phyloP scores from a whole-genome alignment of 768 basidiomycete species.

The Daedaleopsis nitida region DNA sequence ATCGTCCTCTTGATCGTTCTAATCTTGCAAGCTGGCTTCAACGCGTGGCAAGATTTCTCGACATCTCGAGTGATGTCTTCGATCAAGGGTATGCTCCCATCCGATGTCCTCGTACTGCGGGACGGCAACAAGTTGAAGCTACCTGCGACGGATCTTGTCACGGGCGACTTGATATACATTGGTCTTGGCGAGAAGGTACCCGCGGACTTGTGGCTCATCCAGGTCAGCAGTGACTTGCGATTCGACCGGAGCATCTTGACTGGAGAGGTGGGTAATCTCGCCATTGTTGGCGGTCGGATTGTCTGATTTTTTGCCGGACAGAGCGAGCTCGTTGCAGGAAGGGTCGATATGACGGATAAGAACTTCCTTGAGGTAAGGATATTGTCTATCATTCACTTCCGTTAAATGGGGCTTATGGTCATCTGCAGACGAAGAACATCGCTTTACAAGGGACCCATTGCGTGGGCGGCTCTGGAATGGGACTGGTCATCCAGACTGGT shows the following conservation, averaged over 20 bases:
- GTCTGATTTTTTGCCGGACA: background rate
- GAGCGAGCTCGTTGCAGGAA: constrained; percentile 36
- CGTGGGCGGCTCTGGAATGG: constrained; percentile 46
- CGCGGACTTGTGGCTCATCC: constrained; percentile 63
- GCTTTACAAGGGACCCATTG: constrained; percentile 57
- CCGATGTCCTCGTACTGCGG: constrained; percentile 60
- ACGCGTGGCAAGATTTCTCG: constrained; percentile 59
- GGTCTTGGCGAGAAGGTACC: constrained; percentile 67
- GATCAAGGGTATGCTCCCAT: constrained; percentile 63
- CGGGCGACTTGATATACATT: constrained; percentile 65
- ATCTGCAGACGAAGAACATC: constrained; percentile 52
- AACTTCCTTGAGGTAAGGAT: constrained; percentile 32
- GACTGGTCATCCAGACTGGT: constrained; percentile 48
- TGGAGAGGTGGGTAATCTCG: constrained; percentile 37
- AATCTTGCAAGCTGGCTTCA: constrained; percentile 46
- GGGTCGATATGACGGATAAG: constrained; percentile 36
- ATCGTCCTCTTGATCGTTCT: constrained; percentile 52
- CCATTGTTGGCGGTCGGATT: background rate
- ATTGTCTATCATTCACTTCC: no score
- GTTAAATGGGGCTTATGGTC: background rate
- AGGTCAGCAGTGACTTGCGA: constrained; percentile 51
- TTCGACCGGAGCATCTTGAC: constrained; percentile 66
- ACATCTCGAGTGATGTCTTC: constrained; percentile 58
- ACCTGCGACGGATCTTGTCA: constrained; percentile 47
- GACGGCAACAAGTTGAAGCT: constrained; percentile 33